These are phyloP conservation scores for Anisodus tanguticus DNA, from an alignment of 257 asterid species.

Conservation along the genomic window DNA sequence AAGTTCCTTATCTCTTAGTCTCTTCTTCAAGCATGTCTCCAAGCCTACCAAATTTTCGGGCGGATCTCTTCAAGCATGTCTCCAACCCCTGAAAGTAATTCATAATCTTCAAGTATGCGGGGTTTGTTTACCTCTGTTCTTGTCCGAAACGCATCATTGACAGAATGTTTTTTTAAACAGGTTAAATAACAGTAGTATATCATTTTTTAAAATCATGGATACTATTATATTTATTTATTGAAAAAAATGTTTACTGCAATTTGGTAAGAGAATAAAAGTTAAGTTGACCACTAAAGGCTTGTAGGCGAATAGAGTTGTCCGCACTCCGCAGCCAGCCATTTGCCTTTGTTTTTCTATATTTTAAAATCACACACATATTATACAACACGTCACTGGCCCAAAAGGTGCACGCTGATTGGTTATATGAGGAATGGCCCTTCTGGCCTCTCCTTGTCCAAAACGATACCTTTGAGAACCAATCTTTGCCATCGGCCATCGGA, in stretches of 20 bases:
- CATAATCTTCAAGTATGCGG: too few species aligned
- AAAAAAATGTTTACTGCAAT: too few species aligned
- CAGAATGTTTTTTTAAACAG: too few species aligned
- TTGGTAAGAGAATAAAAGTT: too few species aligned
- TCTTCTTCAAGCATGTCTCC: constrained; percentile 17
- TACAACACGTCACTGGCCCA: not conserved
- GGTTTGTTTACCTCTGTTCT: too few species aligned
- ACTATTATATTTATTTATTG: too few species aligned
- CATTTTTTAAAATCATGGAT: too few species aligned
- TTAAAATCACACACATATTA: not conserved
- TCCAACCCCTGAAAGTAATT: too few species aligned
- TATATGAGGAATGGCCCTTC: constrained; percentile 12
- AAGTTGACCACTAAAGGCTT: not conserved
- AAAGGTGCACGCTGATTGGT: not conserved
- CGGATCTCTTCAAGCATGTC: too few species aligned
- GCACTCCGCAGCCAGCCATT: not conserved
- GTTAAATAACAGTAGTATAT: too few species aligned
- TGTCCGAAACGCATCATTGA: too few species aligned
- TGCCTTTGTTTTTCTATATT: not conserved
- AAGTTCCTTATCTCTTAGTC: not conserved
- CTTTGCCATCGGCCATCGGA: not conserved
- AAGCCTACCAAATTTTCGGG: too few species aligned
- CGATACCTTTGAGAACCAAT: not conserved
- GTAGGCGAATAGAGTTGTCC: not conserved
- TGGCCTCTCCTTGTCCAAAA: constrained; percentile 18